Conservation (phyloP, 441 rosid species). For the Rhodomyrtus psidioides region DNA sequence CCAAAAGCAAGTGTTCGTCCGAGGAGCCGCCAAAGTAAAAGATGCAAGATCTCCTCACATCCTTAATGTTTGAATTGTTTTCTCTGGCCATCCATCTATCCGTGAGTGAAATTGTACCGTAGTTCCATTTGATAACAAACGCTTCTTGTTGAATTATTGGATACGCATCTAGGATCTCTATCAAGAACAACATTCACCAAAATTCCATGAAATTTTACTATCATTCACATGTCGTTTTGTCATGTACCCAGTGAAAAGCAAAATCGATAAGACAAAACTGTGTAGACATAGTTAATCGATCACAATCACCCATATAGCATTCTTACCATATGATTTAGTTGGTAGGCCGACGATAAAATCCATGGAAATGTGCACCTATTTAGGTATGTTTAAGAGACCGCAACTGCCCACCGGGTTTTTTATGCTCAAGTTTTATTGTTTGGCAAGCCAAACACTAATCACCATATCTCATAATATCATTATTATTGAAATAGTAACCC, state of each 20-base stretch:
- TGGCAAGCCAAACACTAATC: background rate
- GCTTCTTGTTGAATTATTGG: background rate
- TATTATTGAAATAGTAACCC: background rate
- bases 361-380: background rate
- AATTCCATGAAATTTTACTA: background rate
- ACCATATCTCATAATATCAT: background rate
- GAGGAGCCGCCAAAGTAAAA: background rate
- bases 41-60: background rate
- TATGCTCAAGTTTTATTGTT: background rate
- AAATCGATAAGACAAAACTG: background rate
- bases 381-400: background rate
- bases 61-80: background rate
- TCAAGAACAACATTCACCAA: background rate
- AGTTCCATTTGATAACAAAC: background rate
- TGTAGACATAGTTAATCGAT: background rate
- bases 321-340: no score
- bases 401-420: background rate
- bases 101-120: background rate
- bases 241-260: background rate
- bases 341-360: background rate
- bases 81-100: background rate
- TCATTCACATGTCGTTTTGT: background rate
- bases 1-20: no score
- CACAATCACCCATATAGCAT: background rate
- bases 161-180: background rate